A percentile compares a stretch with the other conserved stretches of the same genome.
Evolutionary conservation across 106 monocot genomes (phyloP).

Genomic region (Iris macrosiphon): DNA sequence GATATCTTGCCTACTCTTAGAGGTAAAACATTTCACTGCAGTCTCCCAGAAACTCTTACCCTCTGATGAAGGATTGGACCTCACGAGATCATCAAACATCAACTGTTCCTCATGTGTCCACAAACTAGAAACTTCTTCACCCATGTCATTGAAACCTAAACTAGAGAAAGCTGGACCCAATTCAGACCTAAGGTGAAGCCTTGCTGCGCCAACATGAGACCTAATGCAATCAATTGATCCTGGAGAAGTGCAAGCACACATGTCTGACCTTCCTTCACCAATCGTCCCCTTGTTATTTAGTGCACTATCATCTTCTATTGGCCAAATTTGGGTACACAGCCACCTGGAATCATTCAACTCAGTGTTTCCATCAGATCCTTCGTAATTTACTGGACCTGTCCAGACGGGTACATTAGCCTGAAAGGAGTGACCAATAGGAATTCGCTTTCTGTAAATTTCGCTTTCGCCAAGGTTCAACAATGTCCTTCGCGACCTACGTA

Average conservation of each 20-base stretch:
- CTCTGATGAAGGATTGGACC: slow-evolving; percentile 24
- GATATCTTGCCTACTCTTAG: slow-evolving; percentile 45
- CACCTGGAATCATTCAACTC: slow-evolving; percentile 27
- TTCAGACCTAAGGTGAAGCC: slow-evolving; percentile 38
- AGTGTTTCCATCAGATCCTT: slow-evolving; percentile 7
- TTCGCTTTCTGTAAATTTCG: slow-evolving; percentile 22
- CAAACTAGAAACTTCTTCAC: slow-evolving; percentile 51
- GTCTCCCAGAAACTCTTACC: slow-evolving; percentile 37
- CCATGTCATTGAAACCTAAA: slow-evolving; percentile 68
- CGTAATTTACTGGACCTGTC: slow-evolving; percentile 15
- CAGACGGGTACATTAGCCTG: slow-evolving; percentile 65
- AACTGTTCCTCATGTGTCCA: slow-evolving; percentile 49
- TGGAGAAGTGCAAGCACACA: slow-evolving; percentile 39
- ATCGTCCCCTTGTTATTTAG: slow-evolving; percentile 2
- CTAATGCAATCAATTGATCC: slow-evolving; percentile 50
- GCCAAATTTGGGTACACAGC: slow-evolving; percentile 58
- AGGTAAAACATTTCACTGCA: slow-evolving; percentile 34
- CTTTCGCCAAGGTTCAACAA: slow-evolving; percentile 16
- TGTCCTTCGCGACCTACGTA: slow-evolving; percentile 53
- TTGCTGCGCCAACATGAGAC: slow-evolving; percentile 38
- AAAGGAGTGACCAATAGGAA: slow-evolving; percentile 47
- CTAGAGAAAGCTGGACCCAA: slow-evolving; percentile 46
- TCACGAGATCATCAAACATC: slow-evolving; percentile 40
- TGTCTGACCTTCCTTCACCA: slow-evolving; percentile 31
- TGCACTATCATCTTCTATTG: slow-evolving; percentile 14